Evolutionary conservation across 352 stramenopile species (phyloP).

Genomic region (Globisporangium solare): DNA sequence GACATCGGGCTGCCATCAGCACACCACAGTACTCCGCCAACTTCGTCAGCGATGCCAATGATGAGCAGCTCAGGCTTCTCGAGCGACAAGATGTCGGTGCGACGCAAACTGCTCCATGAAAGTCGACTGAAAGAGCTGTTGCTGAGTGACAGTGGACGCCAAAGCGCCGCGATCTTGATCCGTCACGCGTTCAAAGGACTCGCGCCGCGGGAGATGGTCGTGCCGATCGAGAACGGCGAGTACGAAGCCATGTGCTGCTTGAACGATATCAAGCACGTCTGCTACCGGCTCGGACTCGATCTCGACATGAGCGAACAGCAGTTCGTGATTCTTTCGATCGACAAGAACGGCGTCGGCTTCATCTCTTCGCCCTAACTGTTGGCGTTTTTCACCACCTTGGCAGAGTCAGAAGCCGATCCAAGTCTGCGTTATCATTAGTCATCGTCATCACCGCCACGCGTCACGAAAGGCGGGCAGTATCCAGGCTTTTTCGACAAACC

Average conservation of each 20-base stretch:
- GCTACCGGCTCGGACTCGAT: conserved; percentile 62
- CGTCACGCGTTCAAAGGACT: conserved; percentile 75
- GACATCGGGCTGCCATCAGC: conserved; percentile 6
- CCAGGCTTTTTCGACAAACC: conserved; percentile 3
- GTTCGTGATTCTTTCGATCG: conserved; percentile 43
- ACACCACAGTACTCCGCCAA: conserved; percentile 12
- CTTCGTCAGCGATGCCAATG: not conserved
- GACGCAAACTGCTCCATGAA: conserved; percentile 54
- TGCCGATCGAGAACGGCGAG: conserved; percentile 60
- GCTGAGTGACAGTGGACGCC: conserved; percentile 38
- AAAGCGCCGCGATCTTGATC: conserved; percentile 63
- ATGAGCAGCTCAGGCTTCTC: conserved; percentile 15
- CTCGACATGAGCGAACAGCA: conserved; percentile 59
- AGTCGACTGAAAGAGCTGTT: conserved; percentile 54
- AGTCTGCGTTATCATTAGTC: not conserved
- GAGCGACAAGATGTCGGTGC: conserved; percentile 29
- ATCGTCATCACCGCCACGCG: not conserved
- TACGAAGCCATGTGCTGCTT: conserved; percentile 63
- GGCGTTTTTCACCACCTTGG: conserved; percentile 50
- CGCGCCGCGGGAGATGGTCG: conserved; percentile 53
- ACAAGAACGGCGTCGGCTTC: conserved; percentile 50
- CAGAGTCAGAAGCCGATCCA: conserved; percentile 5
- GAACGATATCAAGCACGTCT: conserved; percentile 68
- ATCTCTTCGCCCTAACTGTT: conserved; percentile 57
- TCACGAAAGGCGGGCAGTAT: conserved; percentile 3